phyloP scores from a whole-genome alignment of 768 basidiomycete species.

The button mushroom (Agaricus bisporus) region DNA sequence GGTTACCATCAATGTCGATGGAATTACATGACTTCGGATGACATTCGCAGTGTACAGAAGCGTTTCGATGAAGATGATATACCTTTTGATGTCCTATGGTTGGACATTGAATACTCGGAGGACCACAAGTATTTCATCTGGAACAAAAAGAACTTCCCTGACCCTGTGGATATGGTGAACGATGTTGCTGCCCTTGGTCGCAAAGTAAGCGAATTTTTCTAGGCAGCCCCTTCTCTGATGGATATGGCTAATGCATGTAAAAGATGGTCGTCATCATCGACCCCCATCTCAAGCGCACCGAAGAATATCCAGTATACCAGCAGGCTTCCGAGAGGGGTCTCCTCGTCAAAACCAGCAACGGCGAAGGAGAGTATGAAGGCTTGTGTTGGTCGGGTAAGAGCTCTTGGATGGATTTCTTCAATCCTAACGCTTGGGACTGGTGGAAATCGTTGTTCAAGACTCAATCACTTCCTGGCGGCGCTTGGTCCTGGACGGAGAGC shows the following conservation, averaged over 20 bases:
- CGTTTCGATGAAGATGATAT: constrained; percentile 93
- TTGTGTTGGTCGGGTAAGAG: constrained; percentile 99
- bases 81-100: constrained; percentile 94
- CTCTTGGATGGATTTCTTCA: constrained; percentile 97
- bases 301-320: constrained; percentile 77
- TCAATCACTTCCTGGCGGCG: constrained; percentile 38
- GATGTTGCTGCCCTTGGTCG: constrained; percentile 80
- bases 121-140: constrained; percentile 98
- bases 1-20: constrained; percentile 98
- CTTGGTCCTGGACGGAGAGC: constrained; percentile 77
- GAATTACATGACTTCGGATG: constrained; percentile 93
- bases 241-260: background rate
- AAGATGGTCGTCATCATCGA: constrained; percentile 99
- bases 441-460: constrained; percentile 84
- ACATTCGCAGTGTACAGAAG: constrained; percentile 77
- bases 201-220: constrained; percentile 47
- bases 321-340: constrained; percentile 77
- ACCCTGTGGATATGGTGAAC: constrained; percentile 89
- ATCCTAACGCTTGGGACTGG: constrained; percentile 84
- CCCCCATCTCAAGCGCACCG: constrained; percentile 86
- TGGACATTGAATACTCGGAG: constrained; percentile 93
- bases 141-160: constrained; percentile 89
- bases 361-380: constrained; percentile 85
- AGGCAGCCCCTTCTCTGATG: background rate
- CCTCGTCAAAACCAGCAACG: constrained; percentile 76